phyloP scores from a whole-genome alignment of 805 yeast species.

The Hanseniaspora meyeri region DNA sequence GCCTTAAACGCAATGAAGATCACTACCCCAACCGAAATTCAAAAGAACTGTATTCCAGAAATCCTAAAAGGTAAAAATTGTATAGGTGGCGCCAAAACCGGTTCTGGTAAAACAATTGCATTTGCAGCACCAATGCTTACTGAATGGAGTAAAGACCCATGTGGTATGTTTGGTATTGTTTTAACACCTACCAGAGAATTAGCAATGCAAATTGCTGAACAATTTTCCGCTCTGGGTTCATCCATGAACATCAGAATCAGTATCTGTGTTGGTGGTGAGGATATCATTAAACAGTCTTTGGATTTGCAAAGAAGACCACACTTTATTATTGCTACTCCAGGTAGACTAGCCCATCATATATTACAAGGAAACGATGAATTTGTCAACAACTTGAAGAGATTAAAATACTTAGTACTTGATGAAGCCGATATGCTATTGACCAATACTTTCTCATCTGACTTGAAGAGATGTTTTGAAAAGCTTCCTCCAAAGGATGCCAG shows the following conservation, averaged over 20 bases:
- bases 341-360: conserved; percentile 87
- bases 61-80: conserved; percentile 71
- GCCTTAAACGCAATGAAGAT: conserved; percentile 74
- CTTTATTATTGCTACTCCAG: conserved; percentile 93
- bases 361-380: conserved; percentile 81
- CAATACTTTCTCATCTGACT: conserved; percentile 68
- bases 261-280: conserved; percentile 89
- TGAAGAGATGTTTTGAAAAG: conserved; percentile 56
- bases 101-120: conserved; percentile 95
- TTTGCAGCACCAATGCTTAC: conserved; percentile 96
- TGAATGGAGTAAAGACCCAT: conserved; percentile 89
- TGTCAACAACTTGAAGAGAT: conserved; percentile 60
- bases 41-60: conserved; percentile 75
- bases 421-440: conserved; percentile 91
- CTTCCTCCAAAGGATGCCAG: conserved; percentile 62
- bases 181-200: conserved; percentile 87
- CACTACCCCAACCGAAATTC: conserved; percentile 73
- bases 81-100: conserved; percentile 97
- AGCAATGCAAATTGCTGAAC: conserved; percentile 95
- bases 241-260: conserved; percentile 71
- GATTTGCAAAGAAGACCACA: conserved; percentile 77
- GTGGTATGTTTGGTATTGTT: conserved; percentile 79
- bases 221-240: conserved; percentile 85
- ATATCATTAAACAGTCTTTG: conserved; percentile 77
- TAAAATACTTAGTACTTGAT: conserved; percentile 75